phyloP scores from a whole-genome alignment of 352 stramenopile genomes.

The Phytophthora citricola region DNA sequence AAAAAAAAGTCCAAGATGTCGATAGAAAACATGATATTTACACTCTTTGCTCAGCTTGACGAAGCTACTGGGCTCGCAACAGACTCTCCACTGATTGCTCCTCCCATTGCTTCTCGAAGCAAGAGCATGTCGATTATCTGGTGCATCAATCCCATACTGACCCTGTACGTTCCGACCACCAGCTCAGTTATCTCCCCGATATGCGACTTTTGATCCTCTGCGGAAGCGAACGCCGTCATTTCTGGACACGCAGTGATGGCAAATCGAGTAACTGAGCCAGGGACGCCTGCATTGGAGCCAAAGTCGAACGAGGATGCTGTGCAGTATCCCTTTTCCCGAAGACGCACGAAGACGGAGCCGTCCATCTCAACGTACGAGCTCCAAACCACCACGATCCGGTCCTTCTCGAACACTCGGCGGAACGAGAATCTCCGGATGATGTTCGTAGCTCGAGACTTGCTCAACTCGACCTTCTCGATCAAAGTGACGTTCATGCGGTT shows the following conservation, averaged over 20 bases:
- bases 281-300: conserved; percentile 10
- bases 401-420: conserved; percentile 30
- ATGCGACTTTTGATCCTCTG: conserved; percentile 23
- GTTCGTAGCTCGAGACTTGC: conserved; percentile 19
- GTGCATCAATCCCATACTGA: conserved; percentile 47
- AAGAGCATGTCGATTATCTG: conserved; percentile 53
- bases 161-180: conserved; percentile 51
- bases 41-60: background rate
- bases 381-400: conserved; percentile 37
- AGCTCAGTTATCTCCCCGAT: conserved; percentile 63
- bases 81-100: background rate
- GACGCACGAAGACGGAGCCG: conserved; percentile 42
- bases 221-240: conserved; percentile 18
- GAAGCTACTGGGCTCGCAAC: background rate
- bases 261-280: conserved; percentile 28
- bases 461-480: conserved; percentile 36
- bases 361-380: conserved; percentile 42
- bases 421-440: conserved; percentile 35
- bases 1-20: background rate
- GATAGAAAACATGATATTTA: too few species aligned
- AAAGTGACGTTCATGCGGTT: conserved; percentile 43
- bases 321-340: conserved; percentile 46
- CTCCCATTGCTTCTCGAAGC: conserved; percentile 39
- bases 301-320: conserved; percentile 19
- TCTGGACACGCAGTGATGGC: conserved; percentile 30